Percentiles rank a stretch among this genome's conserved stretches.
Conservation (phyloP, 345 rosid species). For the Litchi chinensis region DNA sequence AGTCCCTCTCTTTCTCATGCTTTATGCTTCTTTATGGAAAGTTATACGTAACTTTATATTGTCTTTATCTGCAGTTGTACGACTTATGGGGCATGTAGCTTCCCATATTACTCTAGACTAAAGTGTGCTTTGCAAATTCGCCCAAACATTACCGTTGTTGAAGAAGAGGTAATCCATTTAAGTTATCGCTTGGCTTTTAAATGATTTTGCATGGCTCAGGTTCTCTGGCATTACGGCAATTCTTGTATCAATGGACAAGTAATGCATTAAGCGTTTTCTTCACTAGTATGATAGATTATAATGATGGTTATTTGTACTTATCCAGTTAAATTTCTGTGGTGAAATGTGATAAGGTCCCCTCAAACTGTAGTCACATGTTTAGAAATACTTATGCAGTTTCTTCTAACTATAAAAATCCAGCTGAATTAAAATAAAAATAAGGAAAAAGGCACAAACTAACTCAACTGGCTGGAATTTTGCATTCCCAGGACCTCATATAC, state of each 20-base stretch:
- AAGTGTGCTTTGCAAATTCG: constrained; percentile 98
- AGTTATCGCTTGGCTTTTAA: neutral
- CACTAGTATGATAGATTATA: neutral
- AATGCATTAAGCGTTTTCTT: neutral
- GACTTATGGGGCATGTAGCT: no score
- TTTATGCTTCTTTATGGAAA: no score
- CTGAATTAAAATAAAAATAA: neutral
- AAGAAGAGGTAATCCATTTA: constrained; percentile 77
- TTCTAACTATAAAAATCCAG: neutral
- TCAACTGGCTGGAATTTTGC: no score
- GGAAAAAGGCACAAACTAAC: no score
- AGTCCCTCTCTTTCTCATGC: no score
- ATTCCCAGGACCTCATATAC: no score
- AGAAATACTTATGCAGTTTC: neutral
- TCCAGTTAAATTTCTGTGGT: neutral
- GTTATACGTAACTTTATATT: no score
- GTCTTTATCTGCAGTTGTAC: no score
- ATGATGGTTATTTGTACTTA: neutral
- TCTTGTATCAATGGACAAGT: neutral
- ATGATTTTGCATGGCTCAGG: neutral
- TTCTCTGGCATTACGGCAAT: neutral
- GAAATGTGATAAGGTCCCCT: no score
- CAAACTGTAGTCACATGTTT: no score
- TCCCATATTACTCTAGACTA: no score
- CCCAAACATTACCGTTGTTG: constrained; percentile 88